phyloP scores from a whole-genome alignment of 768 basidiomycete genomes.

The Gelatoporia subvermispora region DNA sequence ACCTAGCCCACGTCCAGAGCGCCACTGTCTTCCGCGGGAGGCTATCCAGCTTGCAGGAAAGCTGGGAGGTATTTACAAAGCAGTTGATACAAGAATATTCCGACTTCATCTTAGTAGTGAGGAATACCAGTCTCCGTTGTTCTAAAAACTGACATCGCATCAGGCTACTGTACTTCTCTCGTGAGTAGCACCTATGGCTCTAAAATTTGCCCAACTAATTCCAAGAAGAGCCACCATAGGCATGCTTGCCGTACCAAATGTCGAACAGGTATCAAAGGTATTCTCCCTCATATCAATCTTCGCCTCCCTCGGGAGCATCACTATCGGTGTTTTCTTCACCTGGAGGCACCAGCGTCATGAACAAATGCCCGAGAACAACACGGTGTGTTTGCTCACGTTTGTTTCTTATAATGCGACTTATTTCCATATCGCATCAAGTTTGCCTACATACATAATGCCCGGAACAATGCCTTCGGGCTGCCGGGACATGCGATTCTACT shows the following conservation, averaged over 20 bases:
- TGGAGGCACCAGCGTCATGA: constrained; percentile 51
- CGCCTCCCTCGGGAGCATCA: constrained; percentile 49
- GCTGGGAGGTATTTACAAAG: constrained; percentile 46
- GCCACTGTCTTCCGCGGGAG: constrained; percentile 48
- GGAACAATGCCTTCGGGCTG: constrained; percentile 39
- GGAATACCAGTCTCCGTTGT: constrained; percentile 13
- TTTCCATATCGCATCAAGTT: constrained; percentile 30
- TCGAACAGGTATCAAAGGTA: constrained; percentile 24
- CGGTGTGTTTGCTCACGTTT: constrained; percentile 16
- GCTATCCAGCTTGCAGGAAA: constrained; percentile 40
- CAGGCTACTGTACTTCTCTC: constrained; percentile 52
- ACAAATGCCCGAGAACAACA: constrained; percentile 20
- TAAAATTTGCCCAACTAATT: not conserved
- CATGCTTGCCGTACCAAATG: constrained; percentile 39
- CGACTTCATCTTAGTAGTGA: constrained; percentile 51
- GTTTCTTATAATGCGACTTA: constrained; percentile 4
- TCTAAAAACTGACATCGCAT: not conserved
- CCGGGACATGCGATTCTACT: constrained; percentile 47
- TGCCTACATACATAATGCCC: constrained; percentile 50
- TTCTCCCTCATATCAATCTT: constrained; percentile 43
- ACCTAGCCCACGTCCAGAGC: constrained; percentile 42
- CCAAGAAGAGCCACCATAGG: constrained; percentile 52
- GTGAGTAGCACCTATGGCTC: constrained; percentile 25
- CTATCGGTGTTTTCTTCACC: constrained; percentile 50
- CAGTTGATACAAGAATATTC: constrained; percentile 51